A percentile compares a stretch with the other conserved stretches of the same genome.
Conservation (phyloP, 2,329 filamentous ascomycete species). For the Periconia sp. region DNA sequence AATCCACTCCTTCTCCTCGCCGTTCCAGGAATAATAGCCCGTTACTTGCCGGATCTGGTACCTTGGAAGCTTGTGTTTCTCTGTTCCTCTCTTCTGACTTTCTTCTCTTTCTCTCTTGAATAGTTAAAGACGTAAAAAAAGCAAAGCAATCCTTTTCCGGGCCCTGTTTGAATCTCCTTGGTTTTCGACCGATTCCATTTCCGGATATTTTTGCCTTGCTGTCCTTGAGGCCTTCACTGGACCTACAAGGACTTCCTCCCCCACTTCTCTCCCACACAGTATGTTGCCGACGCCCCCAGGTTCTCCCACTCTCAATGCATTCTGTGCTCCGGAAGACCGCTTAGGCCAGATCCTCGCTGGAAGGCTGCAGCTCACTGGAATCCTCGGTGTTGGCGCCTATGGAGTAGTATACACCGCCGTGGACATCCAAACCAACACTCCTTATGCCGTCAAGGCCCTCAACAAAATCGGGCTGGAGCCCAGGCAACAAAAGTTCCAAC, state of each 20-base stretch:
- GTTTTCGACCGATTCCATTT: constrained; percentile 7
- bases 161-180: constrained; percentile 14
- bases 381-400: constrained; percentile 92
- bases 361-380: constrained; percentile 78
- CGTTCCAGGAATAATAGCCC: neutral
- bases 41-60: constrained; percentile 23
- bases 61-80: constrained; percentile 10
- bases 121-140: neutral
- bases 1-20: neutral
- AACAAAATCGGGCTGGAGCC: constrained; percentile 91
- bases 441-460: constrained; percentile 94
- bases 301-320: constrained; percentile 49
- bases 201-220: constrained; percentile 21
- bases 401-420: constrained; percentile 91
- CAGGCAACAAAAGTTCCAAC: constrained; percentile 86
- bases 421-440: constrained; percentile 77
- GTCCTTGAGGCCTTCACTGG: constrained; percentile 46
- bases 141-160: constrained; percentile 10
- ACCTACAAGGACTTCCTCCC: constrained; percentile 40
- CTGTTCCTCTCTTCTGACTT: constrained; percentile 19
- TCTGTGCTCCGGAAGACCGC: constrained; percentile 71
- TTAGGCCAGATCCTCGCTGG: constrained; percentile 82
- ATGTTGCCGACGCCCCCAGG: constrained; percentile 56
- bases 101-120: constrained; percentile 10
- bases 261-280: constrained; percentile 20